Base-by-base conservation (phyloP, 208 protist genomes). In the Leishmania aethiopica region DNA sequence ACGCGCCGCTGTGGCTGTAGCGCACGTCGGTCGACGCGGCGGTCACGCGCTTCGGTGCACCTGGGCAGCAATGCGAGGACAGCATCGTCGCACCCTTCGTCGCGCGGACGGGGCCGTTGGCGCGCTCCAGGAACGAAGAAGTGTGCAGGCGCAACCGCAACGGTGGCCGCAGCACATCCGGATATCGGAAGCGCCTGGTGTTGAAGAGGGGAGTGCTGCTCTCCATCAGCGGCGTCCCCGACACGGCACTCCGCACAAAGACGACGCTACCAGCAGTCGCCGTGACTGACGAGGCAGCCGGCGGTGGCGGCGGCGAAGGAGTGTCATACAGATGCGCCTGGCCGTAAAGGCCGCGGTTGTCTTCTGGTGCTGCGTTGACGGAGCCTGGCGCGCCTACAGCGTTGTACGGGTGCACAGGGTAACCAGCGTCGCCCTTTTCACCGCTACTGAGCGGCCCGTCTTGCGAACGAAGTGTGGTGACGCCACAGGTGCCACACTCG, bases 321-420 rank as follows among this genome's bases (percentile, higher is more conserved):
- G 60, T 40, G 42, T 62, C 49, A 22, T 76, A 76, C 45, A 11
- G 47, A 49, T 76, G 72, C 72, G 32, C 72, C 72, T 47, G 45
- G 3, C 72, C 72, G 49, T 60, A 55, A 25, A 51, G 42, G 40
- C 70, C 28, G 37, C 49, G 47, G 49, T 22, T 59, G 72, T 42
- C 72, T 37, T 59, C 49, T 25, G 49, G 10, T 53, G n/a, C 72
- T 10, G 47, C 7, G 49, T 10, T 53, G n/a, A 59, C n/a, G 17
- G n/a, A 76, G 25, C 22, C 49, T 37, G 47, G n/a, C 32, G 22
- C 53, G 28, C 7, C 55, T 10, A 32, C 40, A 22, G 75, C 69
- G 59, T 73, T 80, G 76, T 84, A 84, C 7, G 76, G 81, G 70
- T 84, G 76, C 28, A 55, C 10, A 11, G n/a, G 42, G 72, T 42